Evolutionary conservation across 2,329 filamentous ascomycete genomes (phyloP), one percentile per base, ranked within the genome.

Genomic region (Aureobasidium leucospermi): DNA sequence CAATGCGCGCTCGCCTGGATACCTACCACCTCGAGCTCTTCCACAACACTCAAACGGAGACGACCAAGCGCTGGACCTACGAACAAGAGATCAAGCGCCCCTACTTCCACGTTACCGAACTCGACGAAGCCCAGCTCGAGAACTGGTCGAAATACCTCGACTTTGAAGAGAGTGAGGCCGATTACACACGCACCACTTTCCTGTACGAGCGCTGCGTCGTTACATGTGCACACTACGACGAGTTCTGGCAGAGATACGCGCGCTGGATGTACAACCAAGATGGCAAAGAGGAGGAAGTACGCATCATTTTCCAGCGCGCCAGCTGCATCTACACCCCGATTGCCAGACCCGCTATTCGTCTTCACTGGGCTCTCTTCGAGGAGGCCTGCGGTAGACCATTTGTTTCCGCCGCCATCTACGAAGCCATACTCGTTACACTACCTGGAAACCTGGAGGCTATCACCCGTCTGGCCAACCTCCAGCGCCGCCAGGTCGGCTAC

Each of bases 121-220:
- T 99, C 8, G 92, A 96, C 66, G 86, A 94, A 62, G 76, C 83
- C 8, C 90, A 99, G 70, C 76, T 99, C 16, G 79, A 78, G 39
- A 96, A 96, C 73, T 99, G 94, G 94, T 85, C 89, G 67, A 96
- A 96, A 69, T 99, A 97, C 68, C 83, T 99, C 46, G 93, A 97
- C 70, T 97, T 95, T 67, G 94, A 99, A 71, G 94, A 99, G 75
- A 76, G 81, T 0, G 87, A 95, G 71, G 90, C 89, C 56, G 85
- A 92, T 64, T 90, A 85, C 65, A 74, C 79, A 13, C 84, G 94
- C 61, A 87, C 82, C 47, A 83, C 88, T 6, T 94, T 94, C 69
- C 76, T 99, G 34, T 97, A 99, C 71, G 94, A 99, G 77, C 86
- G 94, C 55, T 97, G 92, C 67, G 75, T 99, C 56, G 90, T 96